Evolutionary conservation across 2,329 filamentous ascomycete species (phyloP), one percentile per base, ranked within the genome.

Genomic region (Ophiostoma piceae): DNA sequence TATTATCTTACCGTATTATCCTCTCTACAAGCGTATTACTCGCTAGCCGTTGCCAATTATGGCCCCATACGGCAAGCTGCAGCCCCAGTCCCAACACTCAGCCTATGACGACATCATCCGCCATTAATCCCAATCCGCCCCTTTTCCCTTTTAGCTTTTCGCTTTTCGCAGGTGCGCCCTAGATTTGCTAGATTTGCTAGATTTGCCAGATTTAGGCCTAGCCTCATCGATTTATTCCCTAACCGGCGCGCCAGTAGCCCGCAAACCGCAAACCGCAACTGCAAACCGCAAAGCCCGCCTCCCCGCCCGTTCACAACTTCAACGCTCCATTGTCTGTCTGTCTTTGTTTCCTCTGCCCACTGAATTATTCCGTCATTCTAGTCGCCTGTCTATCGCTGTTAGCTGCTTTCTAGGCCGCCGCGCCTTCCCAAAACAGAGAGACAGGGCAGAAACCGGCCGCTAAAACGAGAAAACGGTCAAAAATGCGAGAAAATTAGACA

Each of bases 31-130:
- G 39, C 39, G 39, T 41, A 26, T n/a, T 62, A 32, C 57, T 62
- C 51, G 22, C 51, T 57, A 57, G n/a, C 69, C 60, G 67, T 70
- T 70, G 67, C 11, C 51, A 70, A 68, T 43, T 66, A 39, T 60
- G 32, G 12, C 62, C 32, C 35, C 65, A 66, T 43, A 32, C 39
- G 39, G n/a, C 35, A 11, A 43, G 39, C 35, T 43, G 43, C 43
- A 19, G 43, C 43, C n/a, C n/a, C 22, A 32, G 57, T 62, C 57
- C 57, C 57, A 62, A 35, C 26, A 8, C 26, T 32, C 35, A 67
- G n/a, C 51, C 35, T 71, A 71, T 71, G 70, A 71, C 70, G 70
- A 71, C 70, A 71, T 71, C 22, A 8, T 35, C 35, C 35, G 35
- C 35, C 35, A 35, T 35, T 3, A 35, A 35, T 35, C 35, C 4